Base-by-base conservation (phyloP, 495 filamentous ascomycete species). In the Gamarada debralockiae region DNA sequence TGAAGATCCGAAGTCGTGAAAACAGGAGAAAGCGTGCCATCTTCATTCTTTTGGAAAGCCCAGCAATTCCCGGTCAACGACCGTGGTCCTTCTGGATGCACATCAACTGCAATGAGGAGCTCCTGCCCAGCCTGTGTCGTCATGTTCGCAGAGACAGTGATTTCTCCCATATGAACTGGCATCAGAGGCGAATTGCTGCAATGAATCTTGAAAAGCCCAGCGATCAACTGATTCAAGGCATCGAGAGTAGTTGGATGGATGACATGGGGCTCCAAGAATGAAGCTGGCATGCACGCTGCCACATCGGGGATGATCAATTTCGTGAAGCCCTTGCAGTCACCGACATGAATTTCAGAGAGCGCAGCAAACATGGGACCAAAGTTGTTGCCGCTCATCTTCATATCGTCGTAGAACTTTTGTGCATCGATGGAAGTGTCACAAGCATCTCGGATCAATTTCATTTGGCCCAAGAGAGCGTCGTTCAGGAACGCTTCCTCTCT, bases 181-280 rank as follows among this genome's bases (percentile, higher is more conserved):
- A 23, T 13, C 13, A 43, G 2, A 7, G 21, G 17, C 6, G 4
- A 4, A 3, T 3, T 7, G 6, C 17, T 3, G 7, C 21, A 15
- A 13, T 20, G 7, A 3, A 6, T 7, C 10, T 22, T 23, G 15
- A 22, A 12, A 3, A 23, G 9, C 40, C 5, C 40, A 43, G 7
- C 17, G 21, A 22, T n/a, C 13, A 23, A 10, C 14, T 60, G 57
- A 15, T 52, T 45, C 1, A 56, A 40, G 38, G 40, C 24, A 39
- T 72, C 69, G 3, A 77, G 56, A 17, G 68, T 73, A 7, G 67
- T 61, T 10, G 74, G 73, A 47, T 77, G 73, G 8, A 77, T 61
- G 3, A 73, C 39, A 52, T 72, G 71, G 3, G 65, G 59, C 34
- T 66, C 65, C 44, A 73, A 64, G 49, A 69, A 71, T 13, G 67